Evolutionary conservation across 352 stramenopile species (phyloP).

Genomic region (Globisporangium abappressorium): DNA sequence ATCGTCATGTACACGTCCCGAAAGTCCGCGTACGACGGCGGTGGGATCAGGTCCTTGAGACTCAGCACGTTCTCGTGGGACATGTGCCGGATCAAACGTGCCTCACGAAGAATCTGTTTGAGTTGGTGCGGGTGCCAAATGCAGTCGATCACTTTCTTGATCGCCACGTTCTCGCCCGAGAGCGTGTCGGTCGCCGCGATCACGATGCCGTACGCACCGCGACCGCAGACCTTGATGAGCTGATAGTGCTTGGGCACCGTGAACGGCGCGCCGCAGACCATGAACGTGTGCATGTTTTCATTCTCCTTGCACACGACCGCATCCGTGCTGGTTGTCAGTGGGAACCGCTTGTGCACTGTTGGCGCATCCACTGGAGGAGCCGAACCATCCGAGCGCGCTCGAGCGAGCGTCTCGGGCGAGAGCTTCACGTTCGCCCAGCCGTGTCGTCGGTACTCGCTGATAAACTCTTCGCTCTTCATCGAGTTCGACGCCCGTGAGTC

Average conservation of each 20-base stretch:
- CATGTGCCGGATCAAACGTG: constrained; percentile 82
- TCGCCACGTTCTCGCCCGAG: constrained; percentile 83
- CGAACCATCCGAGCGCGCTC: constrained; percentile 57
- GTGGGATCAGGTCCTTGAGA: constrained; percentile 81
- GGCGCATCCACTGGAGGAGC: constrained; percentile 32
- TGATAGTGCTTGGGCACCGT: constrained; percentile 85
- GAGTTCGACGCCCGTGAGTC: constrained; percentile 13
- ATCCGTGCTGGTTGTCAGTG: constrained; percentile 31
- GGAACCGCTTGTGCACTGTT: constrained; percentile 42
- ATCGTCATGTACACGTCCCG: constrained; percentile 90
- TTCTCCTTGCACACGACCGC: constrained; percentile 84
- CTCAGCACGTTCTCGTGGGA: constrained; percentile 84
- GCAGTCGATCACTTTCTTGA: constrained; percentile 91
- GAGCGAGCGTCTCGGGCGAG: constrained; percentile 50
- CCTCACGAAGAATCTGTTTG: constrained; percentile 88
- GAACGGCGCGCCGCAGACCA: constrained; percentile 87
- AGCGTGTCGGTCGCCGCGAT: constrained; percentile 83
- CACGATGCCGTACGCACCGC: constrained; percentile 87
- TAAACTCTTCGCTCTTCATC: constrained; percentile 41
- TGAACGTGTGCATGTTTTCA: constrained; percentile 86
- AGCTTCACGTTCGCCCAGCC: constrained; percentile 82
- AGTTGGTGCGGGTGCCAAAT: constrained; percentile 89
- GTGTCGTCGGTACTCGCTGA: constrained; percentile 50
- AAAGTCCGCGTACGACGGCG: constrained; percentile 82
- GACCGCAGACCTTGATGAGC: constrained; percentile 86